phyloP scores from a whole-genome alignment of 345 rosid species.

The Populus davidiana region DNA sequence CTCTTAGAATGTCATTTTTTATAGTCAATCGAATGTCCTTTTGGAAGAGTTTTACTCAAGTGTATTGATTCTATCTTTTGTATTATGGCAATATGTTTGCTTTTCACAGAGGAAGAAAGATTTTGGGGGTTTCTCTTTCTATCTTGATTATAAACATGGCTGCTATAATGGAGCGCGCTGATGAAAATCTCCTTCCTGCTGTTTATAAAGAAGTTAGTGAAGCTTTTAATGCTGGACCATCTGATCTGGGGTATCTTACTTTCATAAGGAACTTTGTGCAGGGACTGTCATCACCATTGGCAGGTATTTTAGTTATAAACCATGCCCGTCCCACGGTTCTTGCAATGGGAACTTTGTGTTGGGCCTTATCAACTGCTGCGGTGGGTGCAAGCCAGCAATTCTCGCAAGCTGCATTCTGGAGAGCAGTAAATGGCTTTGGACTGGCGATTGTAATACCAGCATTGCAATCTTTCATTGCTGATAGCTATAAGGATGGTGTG shows the following conservation, averaged over 20 bases:
- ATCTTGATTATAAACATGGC: conserved; percentile 84
- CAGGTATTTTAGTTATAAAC: conserved; percentile 77
- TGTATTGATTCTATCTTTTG: conserved; percentile 14
- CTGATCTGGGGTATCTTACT: conserved; percentile 92
- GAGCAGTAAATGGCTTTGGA: conserved; percentile 94
- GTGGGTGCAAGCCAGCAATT: conserved; percentile 79
- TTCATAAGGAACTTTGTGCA: conserved; percentile 93
- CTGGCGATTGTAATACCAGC: conserved; percentile 97
- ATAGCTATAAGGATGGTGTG: conserved; percentile 74
- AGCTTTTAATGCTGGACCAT: conserved; percentile 88
- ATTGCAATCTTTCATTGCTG: conserved; percentile 92
- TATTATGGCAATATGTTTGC: conserved; percentile 16
- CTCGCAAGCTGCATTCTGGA: conserved; percentile 79
- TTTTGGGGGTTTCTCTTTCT: conserved; percentile 82
- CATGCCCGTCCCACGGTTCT: conserved; percentile 89
- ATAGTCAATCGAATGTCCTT: not conserved
- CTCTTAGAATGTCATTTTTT: too few relatives aligned
- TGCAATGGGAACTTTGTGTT: conserved; percentile 80
- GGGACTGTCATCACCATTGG: conserved; percentile 82
- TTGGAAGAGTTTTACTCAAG: not conserved
- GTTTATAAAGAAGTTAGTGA: conserved; percentile 99
- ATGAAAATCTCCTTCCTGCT: conserved; percentile 88
- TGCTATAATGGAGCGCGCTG: conserved; percentile 94
- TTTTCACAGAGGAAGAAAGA: conserved; percentile 62
- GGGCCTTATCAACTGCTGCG: conserved; percentile 97